phyloP scores from a whole-genome alignment of 768 basidiomycete genomes.

The Ramaria sp. region DNA sequence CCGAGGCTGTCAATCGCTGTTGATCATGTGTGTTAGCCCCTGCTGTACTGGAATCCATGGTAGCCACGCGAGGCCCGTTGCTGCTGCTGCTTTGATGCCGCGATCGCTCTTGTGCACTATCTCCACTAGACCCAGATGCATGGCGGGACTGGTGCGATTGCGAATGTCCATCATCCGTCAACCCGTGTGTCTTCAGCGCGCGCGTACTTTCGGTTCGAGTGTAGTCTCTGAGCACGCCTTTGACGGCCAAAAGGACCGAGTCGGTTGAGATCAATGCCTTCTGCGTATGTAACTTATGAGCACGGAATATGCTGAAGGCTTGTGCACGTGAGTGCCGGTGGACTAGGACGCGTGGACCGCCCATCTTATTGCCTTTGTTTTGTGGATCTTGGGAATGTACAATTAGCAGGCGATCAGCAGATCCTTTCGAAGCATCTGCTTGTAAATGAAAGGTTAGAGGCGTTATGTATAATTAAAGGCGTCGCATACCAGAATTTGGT shows the following conservation, averaged over 20 bases:
- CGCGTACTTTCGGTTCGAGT: constrained; percentile 6
- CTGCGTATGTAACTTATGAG: neutral
- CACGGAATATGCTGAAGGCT: constrained; percentile 7
- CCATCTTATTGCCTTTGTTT: neutral
- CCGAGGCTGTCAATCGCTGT: neutral
- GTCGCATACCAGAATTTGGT: neutral
- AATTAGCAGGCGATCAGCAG: neutral
- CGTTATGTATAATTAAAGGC: neutral
- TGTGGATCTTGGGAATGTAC: neutral
- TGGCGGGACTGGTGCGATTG: neutral
- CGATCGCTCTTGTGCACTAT: too few species aligned
- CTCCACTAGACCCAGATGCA: neutral
- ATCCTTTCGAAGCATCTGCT: neutral
- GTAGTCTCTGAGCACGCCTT: constrained; percentile 2
- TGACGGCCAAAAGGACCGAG: neutral
- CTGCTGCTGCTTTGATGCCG: neutral
- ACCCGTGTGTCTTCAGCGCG: constrained; percentile 3
- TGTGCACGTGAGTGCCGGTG: constrained; percentile 7
- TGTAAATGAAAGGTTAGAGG: neutral
- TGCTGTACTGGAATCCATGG: neutral
- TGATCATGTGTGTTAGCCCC: neutral
- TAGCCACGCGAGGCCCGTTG: neutral
- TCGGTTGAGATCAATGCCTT: neutral
- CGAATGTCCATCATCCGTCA: constrained; percentile 3
- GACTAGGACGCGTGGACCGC: constrained; percentile 1